Base-by-base conservation (phyloP, 805 yeast species). In the Zygosaccharomyces gambellarensis region DNA sequence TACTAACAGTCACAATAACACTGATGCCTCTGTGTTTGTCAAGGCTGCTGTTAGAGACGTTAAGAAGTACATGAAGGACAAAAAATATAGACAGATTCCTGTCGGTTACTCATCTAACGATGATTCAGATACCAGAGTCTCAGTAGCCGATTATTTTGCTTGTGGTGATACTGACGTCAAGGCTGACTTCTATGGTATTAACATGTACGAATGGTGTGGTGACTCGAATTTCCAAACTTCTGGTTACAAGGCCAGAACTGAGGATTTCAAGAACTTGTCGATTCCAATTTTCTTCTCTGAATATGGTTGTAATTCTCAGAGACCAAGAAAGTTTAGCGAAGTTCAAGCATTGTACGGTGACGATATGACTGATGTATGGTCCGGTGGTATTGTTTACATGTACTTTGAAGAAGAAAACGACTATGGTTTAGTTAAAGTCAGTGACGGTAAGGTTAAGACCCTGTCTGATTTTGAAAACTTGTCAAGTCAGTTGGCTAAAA, bases 181-280 rank as follows among this genome's bases (percentile, higher is more conserved):
- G 58, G 90, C 89, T 52, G 94, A 86, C 69, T 86, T 86, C 76
- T 86, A 85, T 67, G 94, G 94, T 77, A 82, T 85, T 67, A 86
- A 86, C 78, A 85, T 85, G 89, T 86, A 86, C 74, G 89, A 84
- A 73, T 86, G 94, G 94, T 85, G 94, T 76, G 92, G 92, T 62
- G 40, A 63, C 17, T 80, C 87, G 17, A 65, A 78, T 46, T 85
- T 74, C 73, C 47, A 63, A 29, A 54, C 67, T 5, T 84, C 90
- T 50, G 94, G 94, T 64, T 86, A 82, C 71, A 62, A 72, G 55
- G 77, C 70, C 54, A 78, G 85, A 73, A 84, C 90, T 44, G 68
- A 73, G 27, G 83, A 82, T 51, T 85, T 85, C 65, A 51, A 74
- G 38, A 80, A 84, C 71, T 69, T 85, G 66, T 79, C 87, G 39